Evolutionary conservation across 2,329 filamentous ascomycete species (phyloP).

Genomic region (Diaporthe vaccinii): DNA sequence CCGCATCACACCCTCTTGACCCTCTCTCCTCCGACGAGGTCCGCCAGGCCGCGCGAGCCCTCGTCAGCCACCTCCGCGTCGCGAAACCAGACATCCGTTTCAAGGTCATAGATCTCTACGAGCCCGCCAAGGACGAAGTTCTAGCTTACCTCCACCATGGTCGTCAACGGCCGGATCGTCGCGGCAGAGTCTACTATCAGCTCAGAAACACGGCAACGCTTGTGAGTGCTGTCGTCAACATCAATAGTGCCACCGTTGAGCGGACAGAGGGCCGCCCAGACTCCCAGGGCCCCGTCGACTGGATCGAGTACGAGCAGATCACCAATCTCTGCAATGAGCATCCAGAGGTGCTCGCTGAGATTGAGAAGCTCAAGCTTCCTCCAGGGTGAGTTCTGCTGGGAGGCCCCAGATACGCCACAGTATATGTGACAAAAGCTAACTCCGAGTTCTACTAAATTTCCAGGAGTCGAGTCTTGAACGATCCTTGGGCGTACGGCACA

Average conservation of each 20-base stretch:
- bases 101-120: conserved; percentile 2
- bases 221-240: not conserved
- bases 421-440: not conserved
- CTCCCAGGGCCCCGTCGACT: not conserved
- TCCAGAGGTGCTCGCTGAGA: not conserved
- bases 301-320: not conserved
- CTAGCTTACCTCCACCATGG: not conserved
- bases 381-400: not conserved
- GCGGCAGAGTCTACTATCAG: not conserved
- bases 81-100: not conserved
- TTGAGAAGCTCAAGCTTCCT: conserved; percentile 10
- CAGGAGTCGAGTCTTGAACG: not conserved
- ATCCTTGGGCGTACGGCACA: not conserved
- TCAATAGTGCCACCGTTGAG: not conserved
- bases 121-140: not conserved
- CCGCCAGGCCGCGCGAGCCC: not conserved
- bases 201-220: not conserved
- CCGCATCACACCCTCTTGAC: not conserved
- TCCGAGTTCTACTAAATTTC: not conserved
- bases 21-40: conserved; percentile 3
- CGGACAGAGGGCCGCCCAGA: not conserved
- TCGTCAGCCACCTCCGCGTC: not conserved
- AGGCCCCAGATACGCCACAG: not conserved
- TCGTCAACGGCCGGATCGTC: not conserved
- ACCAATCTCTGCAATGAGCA: not conserved